Evolutionary conservation across 257 asterid genomes (phyloP).

Genomic region (Fraxinus cuspidata): DNA sequence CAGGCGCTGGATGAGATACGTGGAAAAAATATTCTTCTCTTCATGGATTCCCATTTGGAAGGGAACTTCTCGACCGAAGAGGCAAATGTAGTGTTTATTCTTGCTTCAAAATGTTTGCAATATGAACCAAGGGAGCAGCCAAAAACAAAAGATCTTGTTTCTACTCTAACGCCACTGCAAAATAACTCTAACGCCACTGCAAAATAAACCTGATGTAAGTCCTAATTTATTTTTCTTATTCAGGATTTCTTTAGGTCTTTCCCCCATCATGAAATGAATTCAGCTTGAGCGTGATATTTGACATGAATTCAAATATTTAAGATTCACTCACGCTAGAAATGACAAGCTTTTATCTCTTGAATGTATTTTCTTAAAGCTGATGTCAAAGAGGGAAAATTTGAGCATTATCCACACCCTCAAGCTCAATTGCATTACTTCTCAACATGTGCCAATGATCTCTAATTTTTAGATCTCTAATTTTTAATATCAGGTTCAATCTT

Average conservation of each 20-base stretch:
- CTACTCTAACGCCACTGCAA: conserved; percentile 79
- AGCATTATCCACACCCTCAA: background rate
- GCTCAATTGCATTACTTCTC: background rate
- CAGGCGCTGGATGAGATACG: conserved; percentile 97
- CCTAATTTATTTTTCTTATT: background rate
- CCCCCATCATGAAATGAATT: background rate
- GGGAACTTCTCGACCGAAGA: conserved; percentile 95
- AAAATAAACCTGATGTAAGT: conserved; percentile 41
- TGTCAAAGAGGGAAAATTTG: background rate
- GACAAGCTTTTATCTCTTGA: background rate
- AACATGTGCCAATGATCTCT: conserved; percentile 2
- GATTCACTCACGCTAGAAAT: background rate
- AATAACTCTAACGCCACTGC: conserved; percentile 49
- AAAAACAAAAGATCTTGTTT: conserved; percentile 78
- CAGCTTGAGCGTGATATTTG: background rate
- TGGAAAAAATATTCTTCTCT: conserved; percentile 82
- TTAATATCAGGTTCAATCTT: conserved; percentile 73
- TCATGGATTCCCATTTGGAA: conserved; percentile 98
- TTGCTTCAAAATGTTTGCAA: conserved; percentile 91
- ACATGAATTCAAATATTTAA: background rate
- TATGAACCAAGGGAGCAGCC: conserved; percentile 98
- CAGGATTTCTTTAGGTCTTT: background rate
- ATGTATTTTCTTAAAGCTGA: background rate
- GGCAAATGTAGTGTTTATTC: conserved; percentile 90
- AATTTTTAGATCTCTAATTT: conserved; percentile 6